phyloP scores from a whole-genome alignment of 73 alveolate species.

The Vitrella brassicaformis region DNA sequence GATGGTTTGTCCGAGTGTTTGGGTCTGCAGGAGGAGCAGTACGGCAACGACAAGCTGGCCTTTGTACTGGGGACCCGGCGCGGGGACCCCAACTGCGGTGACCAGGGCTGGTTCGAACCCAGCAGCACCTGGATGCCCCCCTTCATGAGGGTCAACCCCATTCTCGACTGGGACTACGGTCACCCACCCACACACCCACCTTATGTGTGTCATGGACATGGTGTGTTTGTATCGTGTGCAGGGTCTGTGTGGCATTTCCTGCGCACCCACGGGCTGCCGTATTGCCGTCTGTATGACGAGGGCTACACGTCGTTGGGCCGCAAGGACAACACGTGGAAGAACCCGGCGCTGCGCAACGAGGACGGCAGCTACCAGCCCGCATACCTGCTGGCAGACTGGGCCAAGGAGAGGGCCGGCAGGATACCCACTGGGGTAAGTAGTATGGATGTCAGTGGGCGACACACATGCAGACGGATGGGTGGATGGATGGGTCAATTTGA shows the following conservation, averaged over 20 bases:
- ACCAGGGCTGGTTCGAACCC: background rate
- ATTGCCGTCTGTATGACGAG: slow-evolving; percentile 18
- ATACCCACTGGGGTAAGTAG: background rate
- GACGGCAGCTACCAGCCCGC: background rate
- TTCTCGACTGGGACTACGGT: slow-evolving; percentile 11
- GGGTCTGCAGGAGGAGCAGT: too few species aligned
- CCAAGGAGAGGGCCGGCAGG: background rate
- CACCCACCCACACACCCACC: background rate
- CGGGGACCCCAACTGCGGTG: background rate
- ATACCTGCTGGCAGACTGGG: background rate
- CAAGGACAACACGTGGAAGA: background rate
- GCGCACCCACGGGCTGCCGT: slow-evolving; percentile 7
- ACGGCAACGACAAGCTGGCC: too few species aligned
- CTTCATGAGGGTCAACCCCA: slow-evolving; percentile 12
- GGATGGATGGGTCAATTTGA: too few species aligned
- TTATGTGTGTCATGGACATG: background rate
- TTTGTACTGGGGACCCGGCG: background rate
- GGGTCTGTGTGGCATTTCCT: slow-evolving; percentile 9
- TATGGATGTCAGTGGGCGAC: too few species aligned
- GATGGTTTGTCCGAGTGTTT: too few species aligned
- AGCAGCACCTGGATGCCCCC: background rate
- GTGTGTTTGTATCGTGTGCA: background rate
- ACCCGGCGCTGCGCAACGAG: background rate
- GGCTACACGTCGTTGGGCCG: slow-evolving; percentile 11
- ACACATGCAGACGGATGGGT: too few species aligned